These are phyloP conservation scores for Tricholoma bakamatsutake DNA, from an alignment of 768 basidiomycete genomes.

Conservation along the genomic window DNA sequence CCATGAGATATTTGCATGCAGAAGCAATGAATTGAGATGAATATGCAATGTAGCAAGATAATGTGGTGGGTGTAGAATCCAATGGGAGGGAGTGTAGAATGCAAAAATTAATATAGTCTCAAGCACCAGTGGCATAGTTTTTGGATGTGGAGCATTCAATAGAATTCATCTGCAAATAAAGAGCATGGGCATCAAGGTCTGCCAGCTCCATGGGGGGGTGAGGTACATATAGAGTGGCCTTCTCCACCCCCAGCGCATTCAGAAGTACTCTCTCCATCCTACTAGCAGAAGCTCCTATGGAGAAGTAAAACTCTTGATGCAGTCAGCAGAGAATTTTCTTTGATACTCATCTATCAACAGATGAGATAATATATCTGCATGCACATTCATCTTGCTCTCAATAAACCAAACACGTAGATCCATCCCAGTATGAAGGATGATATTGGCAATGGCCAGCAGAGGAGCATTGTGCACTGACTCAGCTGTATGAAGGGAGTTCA, in stretches of 20 bases:
- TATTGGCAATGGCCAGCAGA: background rate
- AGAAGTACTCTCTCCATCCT: constrained; percentile 14
- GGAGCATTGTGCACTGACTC: constrained; percentile 3
- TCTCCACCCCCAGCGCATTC: constrained; percentile 10
- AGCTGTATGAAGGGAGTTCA: constrained; percentile 5
- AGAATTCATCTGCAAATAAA: constrained; percentile 14
- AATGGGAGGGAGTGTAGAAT: constrained; percentile 7
- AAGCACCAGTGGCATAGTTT: constrained; percentile 17
- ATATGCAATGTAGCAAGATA: constrained; percentile 14
- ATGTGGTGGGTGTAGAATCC: constrained; percentile 14
- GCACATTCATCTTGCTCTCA: constrained; percentile 10
- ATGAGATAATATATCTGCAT: constrained; percentile 13
- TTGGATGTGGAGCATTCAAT: constrained; percentile 13
- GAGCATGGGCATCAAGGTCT: constrained; percentile 11
- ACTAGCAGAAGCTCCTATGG: constrained; percentile 13
- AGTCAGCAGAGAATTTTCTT: constrained; percentile 10
- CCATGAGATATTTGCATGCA: constrained; percentile 10
- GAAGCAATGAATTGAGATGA: constrained; percentile 14
- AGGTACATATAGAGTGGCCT: background rate
- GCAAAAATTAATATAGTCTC: constrained; percentile 18
- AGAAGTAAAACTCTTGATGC: constrained; percentile 12
- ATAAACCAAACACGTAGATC: constrained; percentile 14
- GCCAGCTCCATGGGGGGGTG: constrained; percentile 9
- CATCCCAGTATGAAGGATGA: constrained; percentile 10
- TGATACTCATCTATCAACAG: constrained; percentile 13